These are phyloP conservation scores for Pseudozyma pruni DNA, from an alignment of 1,284 basidiomycete genomes.

Conservation along the genomic window DNA sequence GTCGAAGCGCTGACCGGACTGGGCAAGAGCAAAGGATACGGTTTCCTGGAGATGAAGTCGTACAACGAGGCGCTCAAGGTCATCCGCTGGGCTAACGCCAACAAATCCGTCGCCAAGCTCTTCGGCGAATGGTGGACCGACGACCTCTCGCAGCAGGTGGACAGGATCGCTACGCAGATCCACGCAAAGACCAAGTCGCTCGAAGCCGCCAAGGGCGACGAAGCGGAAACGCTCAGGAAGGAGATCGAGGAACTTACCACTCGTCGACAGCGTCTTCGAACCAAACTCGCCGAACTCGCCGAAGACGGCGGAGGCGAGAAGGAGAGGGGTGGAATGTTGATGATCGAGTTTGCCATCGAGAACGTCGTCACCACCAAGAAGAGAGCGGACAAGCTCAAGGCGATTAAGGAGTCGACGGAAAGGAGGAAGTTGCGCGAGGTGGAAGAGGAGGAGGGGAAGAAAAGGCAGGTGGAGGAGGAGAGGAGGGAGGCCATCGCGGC, in stretches of 20 bases:
- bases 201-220: conserved; percentile 29
- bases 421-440: conserved; percentile 30
- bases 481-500: conserved; percentile 23
- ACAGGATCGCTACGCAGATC: conserved; percentile 44
- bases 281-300: conserved; percentile 49
- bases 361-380: conserved; percentile 64
- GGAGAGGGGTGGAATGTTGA: conserved; percentile 61
- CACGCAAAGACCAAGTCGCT: conserved; percentile 31
- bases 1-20: conserved; percentile 86
- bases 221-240: conserved; percentile 15
- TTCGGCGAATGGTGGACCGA: conserved; percentile 60
- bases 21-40: conserved; percentile 90
- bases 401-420: conserved; percentile 42
- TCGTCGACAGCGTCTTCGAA: conserved; percentile 50
- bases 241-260: conserved; percentile 42
- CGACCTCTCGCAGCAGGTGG: conserved; percentile 51
- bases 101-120: conserved; percentile 68
- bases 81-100: conserved; percentile 93
- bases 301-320: conserved; percentile 35
- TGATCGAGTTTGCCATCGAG: conserved; percentile 66
- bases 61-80: conserved; percentile 92
- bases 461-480: conserved; percentile 12
- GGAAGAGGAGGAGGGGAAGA: conserved; percentile 8
- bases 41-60: conserved; percentile 88
- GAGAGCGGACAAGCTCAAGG: conserved; percentile 47